Evolutionary conservation across 495 filamentous ascomycete species (phyloP), one percentile per base, ranked within the genome.

Genomic region (Hypoxylon fuscum): DNA sequence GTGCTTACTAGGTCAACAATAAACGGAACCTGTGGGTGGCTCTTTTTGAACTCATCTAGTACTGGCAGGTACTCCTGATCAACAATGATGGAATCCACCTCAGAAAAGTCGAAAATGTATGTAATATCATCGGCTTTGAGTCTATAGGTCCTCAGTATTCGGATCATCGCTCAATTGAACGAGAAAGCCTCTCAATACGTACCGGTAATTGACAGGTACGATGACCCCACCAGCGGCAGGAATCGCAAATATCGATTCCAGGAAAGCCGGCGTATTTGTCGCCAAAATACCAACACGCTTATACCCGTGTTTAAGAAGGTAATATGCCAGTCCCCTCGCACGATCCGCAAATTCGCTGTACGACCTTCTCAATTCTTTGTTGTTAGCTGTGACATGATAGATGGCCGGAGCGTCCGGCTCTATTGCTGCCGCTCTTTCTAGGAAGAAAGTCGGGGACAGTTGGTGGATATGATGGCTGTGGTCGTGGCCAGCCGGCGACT

Each of bases 201-300:
- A 72, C 69, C 69, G 60, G 72, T 96, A 95, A 67, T 98, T 98
- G n/a, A 93, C 88, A 5, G 87, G 86, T 57, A 96, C 87, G 63
- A 91, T 88, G 8, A 96, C 82, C 8, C 79, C 91, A 6, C 92
- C 92, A 2, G 91, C 93, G 18, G 93, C 95, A 1, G 85, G 87
- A 68, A 97, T 90, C 5, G 90, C 95, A 66, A 93, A 98, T 44
- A 97, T 88, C 1, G 85, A 81, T 75, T 98, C 94, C 15, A 98
- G 77, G 71, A 97, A 97, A 0, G 92, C 95, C 2, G 95, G 95
- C 4, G 95, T 98, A 71, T 98, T 98, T 1, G 96, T 88, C 17
- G 85, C 86, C 3, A 98, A 80, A 34, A 98, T 87, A 4, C 95
- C 95, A 1, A 88, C 83, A 53, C 89, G 83, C 69, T 84, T 88